phyloP scores from a whole-genome alignment of 352 stramenopile species.

The Phytophthora gonapodyides region DNA sequence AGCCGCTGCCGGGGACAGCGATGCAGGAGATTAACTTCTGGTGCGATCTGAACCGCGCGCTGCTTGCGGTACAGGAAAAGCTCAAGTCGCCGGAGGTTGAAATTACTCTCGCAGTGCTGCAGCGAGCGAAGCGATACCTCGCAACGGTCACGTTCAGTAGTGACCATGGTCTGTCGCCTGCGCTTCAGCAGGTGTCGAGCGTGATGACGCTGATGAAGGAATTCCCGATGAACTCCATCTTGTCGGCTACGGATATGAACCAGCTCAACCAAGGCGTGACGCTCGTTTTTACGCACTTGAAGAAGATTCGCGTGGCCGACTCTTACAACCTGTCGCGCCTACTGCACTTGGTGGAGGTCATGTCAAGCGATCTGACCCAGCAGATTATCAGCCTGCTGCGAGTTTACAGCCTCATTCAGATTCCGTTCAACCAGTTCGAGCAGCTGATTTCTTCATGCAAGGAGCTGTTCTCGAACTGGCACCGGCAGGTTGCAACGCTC shows the following conservation, averaged over 20 bases:
- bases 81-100: constrained; percentile 90
- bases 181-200: constrained; percentile 86
- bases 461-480: constrained; percentile 87
- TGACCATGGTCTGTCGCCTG: constrained; percentile 86
- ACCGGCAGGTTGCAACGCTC: constrained; percentile 79
- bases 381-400: constrained; percentile 83
- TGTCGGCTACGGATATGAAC: constrained; percentile 87
- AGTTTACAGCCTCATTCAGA: constrained; percentile 84
- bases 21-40: constrained; percentile 97
- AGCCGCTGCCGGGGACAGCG: constrained; percentile 84
- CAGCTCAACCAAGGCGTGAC: constrained; percentile 84
- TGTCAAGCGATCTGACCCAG: constrained; percentile 85
- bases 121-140: constrained; percentile 92
- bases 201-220: constrained; percentile 94
- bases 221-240: constrained; percentile 92
- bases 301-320: constrained; percentile 90
- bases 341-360: constrained; percentile 82
- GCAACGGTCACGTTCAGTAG: constrained; percentile 91
- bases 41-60: constrained; percentile 89
- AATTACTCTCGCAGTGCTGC: constrained; percentile 91
- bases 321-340: constrained; percentile 88
- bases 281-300: constrained; percentile 88
- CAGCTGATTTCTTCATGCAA: constrained; percentile 75
- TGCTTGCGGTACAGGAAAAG: constrained; percentile 87
- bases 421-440: constrained; percentile 87